These are phyloP conservation scores for Fusarium sp. DNA, from an alignment of 2,329 filamentous ascomycete species.

Conservation along the genomic window DNA sequence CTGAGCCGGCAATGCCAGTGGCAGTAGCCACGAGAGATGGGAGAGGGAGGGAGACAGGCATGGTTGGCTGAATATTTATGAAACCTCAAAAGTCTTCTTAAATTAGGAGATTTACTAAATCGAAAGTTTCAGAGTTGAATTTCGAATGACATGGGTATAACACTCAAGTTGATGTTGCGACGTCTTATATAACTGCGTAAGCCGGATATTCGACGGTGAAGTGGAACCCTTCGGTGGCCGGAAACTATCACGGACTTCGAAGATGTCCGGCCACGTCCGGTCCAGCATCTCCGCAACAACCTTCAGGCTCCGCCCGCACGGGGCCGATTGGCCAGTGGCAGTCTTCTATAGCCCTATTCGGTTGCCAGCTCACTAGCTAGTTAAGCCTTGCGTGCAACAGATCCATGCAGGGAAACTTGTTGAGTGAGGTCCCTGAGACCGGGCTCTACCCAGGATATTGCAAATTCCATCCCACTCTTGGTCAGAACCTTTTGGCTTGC, in stretches of 20 bases:
- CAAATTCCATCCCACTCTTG: slow-evolving; percentile 65
- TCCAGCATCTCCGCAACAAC: slow-evolving; percentile 5
- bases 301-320: background rate
- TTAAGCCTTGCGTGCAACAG: slow-evolving; percentile 24
- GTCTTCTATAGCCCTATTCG: slow-evolving; percentile 10
- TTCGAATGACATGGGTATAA: too few relatives aligned
- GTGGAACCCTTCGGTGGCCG: slow-evolving; percentile 32
- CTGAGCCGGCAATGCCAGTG: slow-evolving; percentile 53
- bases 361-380: slow-evolving; percentile 4
- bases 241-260: slow-evolving; percentile 37
- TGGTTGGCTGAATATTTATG: background rate
- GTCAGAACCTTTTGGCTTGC: slow-evolving; percentile 66
- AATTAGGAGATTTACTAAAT: too few relatives aligned
- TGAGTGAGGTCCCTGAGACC: slow-evolving; percentile 37
- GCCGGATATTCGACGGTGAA: slow-evolving; percentile 5
- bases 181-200: slow-evolving; percentile 6
- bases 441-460: slow-evolving; percentile 53
- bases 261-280: slow-evolving; percentile 35
- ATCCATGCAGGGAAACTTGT: slow-evolving; percentile 43
- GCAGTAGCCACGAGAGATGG: slow-evolving; percentile 51
- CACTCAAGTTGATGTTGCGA: too few relatives aligned
- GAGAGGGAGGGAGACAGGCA: slow-evolving; percentile 41
- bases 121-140: too few relatives aligned
- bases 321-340: slow-evolving; percentile 19
- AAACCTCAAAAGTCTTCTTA: too few relatives aligned